These are phyloP conservation scores for Sporothrix sp. DNA, from an alignment of 2,329 filamentous ascomycete genomes.

Conservation along the genomic window DNA sequence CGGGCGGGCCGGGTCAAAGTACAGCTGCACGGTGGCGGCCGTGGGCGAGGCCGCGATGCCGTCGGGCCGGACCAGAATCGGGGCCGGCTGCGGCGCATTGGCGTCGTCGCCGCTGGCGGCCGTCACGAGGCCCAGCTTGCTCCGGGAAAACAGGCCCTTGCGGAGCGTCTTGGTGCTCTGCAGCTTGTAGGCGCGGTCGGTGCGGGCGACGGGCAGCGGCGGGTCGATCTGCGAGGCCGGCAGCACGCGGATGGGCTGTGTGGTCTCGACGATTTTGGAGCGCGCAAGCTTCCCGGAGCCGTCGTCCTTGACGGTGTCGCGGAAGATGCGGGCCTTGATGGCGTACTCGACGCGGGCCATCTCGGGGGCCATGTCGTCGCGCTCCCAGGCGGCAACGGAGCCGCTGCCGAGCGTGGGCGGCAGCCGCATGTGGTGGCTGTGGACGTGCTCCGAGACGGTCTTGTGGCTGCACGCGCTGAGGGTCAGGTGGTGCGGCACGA, in stretches of 20 bases:
- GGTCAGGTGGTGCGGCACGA: conserved; percentile 48
- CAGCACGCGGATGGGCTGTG: conserved; percentile 39
- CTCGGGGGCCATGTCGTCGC: conserved; percentile 44
- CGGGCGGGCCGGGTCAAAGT: conserved; percentile 36
- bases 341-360: conserved; percentile 46
- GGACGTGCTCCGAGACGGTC: conserved; percentile 33
- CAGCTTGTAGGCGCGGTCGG: conserved; percentile 41
- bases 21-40: conserved; percentile 34
- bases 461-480: conserved; percentile 46
- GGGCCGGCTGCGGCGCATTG: conserved; percentile 34
- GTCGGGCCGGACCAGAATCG: conserved; percentile 42
- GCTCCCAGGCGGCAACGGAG: conserved; percentile 34
- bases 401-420: conserved; percentile 33
- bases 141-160: conserved; percentile 39
- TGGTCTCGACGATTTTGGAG: conserved; percentile 22
- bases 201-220: conserved; percentile 38
- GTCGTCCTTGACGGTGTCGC: conserved; percentile 14
- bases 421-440: conserved; percentile 44
- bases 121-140: conserved; percentile 41
- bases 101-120: conserved; percentile 26
- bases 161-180: conserved; percentile 43
- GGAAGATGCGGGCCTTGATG: conserved; percentile 37
- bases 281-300: conserved; percentile 12
- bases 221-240: conserved; percentile 40
- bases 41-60: conserved; percentile 34